phyloP scores from a whole-genome alignment of 352 stramenopile species.

The Pythium periplocum region DNA sequence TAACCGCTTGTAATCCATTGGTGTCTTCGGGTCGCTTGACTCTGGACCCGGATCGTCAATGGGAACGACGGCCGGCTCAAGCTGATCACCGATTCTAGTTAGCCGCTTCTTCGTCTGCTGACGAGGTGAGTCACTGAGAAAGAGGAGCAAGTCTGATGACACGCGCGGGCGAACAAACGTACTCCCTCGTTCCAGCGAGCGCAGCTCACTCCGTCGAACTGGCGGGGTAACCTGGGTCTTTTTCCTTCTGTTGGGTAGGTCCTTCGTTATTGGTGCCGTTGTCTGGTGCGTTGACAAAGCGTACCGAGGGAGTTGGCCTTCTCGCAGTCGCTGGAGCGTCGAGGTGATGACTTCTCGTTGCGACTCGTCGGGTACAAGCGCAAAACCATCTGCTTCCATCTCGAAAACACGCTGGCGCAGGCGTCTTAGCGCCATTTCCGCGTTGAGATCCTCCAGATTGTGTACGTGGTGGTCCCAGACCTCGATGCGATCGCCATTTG shows the following conservation, averaged over 20 bases:
- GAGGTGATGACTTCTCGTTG: conserved; percentile 4
- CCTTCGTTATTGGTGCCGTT: neutral
- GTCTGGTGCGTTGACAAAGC: conserved; percentile 4
- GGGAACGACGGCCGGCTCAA: too few relatives aligned
- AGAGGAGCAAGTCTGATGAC: conserved; percentile 2
- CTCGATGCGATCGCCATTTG: conserved; percentile 13
- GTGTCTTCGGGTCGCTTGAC: too few relatives aligned
- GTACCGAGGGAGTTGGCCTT: conserved; percentile 9
- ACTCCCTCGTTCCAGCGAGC: conserved; percentile 13
- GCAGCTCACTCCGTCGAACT: neutral
- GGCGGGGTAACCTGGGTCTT: neutral
- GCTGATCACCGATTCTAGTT: too few relatives aligned
- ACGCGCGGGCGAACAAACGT: conserved; percentile 15
- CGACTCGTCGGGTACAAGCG: conserved; percentile 4
- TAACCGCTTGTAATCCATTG: too few relatives aligned
- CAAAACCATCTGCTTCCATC: conserved; percentile 5
- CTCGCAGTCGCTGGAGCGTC: neutral
- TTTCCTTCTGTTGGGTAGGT: too few relatives aligned
- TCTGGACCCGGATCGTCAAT: too few relatives aligned
- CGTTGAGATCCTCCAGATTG: conserved; percentile 1
- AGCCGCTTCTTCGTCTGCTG: conserved; percentile 8
- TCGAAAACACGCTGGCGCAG: neutral
- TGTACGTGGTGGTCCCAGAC: conserved; percentile 6
- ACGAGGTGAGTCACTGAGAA: conserved; percentile 11
- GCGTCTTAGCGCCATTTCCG: conserved; percentile 1